Evolutionary conservation across 1,139 yeast species (phyloP).

Genomic region (Lodderomyces metapsilosis): DNA sequence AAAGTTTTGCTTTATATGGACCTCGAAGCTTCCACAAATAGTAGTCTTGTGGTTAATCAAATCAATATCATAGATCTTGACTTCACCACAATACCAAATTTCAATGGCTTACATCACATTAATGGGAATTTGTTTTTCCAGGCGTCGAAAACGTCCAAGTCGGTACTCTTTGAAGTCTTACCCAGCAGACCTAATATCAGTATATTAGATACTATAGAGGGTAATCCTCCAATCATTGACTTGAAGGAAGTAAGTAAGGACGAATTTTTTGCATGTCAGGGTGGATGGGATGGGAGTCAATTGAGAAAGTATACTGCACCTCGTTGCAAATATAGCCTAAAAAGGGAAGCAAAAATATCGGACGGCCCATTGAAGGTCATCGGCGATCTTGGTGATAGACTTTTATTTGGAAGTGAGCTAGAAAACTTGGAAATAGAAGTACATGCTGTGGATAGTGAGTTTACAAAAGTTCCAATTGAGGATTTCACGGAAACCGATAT

Average conservation of each 20-base stretch:
- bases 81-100: conserved; percentile 25
- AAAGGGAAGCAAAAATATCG: not conserved
- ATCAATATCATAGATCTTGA: conserved; percentile 32
- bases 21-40: conserved; percentile 6
- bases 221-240: conserved; percentile 40
- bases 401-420: not conserved
- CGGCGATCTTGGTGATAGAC: not conserved
- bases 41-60: conserved; percentile 16
- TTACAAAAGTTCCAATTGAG: not conserved
- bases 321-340: not conserved
- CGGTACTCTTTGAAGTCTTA: conserved; percentile 31
- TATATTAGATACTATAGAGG: conserved; percentile 12
- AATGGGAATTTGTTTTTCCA: conserved; percentile 30
- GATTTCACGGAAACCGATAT: not conserved
- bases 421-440: not conserved
- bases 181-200: conserved; percentile 26
- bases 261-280: conserved; percentile 33
- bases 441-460: not conserved
- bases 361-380: not conserved
- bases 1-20: conserved; percentile 28
- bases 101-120: conserved; percentile 29
- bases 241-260: conserved; percentile 14
- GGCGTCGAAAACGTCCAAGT: conserved; percentile 32
- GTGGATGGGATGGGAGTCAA: conserved; percentile 42
- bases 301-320: conserved; percentile 17